These are phyloP conservation scores for Hymenoscyphus infarciens DNA, from an alignment of 2,329 filamentous ascomycete genomes.

Conservation along the genomic window DNA sequence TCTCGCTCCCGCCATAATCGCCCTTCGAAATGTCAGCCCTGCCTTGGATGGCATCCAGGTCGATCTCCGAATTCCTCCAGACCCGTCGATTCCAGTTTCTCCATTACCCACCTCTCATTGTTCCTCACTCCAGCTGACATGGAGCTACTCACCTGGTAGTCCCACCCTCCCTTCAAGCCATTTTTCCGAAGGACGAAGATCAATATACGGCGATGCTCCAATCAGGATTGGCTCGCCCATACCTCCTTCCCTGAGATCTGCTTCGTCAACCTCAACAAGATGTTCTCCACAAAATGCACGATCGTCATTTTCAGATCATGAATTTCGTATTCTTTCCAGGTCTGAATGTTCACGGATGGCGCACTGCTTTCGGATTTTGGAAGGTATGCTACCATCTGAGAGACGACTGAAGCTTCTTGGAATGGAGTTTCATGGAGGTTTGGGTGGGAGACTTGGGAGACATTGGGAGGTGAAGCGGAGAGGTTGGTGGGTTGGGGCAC, in stretches of 20 bases:
- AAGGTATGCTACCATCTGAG: background rate
- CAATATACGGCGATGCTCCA: background rate
- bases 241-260: background rate
- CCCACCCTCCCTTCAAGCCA: background rate
- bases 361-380: background rate
- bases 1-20: background rate
- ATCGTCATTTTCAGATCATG: background rate
- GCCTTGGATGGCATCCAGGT: background rate
- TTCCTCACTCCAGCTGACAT: background rate
- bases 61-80: background rate
- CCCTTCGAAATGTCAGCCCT: background rate
- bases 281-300: background rate
- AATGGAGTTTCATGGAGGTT: background rate
- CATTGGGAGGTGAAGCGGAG: background rate
- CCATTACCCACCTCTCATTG: background rate
- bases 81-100: background rate
- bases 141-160: background rate
- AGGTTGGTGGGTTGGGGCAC: background rate
- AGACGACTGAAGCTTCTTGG: conserved; percentile 2
- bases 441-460: background rate
- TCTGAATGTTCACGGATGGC: background rate
- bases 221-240: background rate
- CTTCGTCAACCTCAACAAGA: background rate
- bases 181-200: background rate
- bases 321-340: background rate